These are phyloP conservation scores for Capronia americana DNA, from an alignment of 2,329 filamentous ascomycete species.

Conservation along the genomic window DNA sequence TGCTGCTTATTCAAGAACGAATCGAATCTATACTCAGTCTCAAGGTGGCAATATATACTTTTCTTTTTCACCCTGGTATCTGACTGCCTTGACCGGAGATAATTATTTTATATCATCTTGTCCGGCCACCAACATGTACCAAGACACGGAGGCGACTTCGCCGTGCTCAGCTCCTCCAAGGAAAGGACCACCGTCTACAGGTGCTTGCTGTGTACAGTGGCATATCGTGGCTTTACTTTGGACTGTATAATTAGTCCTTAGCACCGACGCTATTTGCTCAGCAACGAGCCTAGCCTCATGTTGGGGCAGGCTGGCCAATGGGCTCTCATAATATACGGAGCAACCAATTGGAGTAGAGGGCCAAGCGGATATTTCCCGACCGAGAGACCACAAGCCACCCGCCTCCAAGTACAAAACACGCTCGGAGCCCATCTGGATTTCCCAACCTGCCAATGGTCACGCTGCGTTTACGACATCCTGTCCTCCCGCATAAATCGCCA, in stretches of 20 bases:
- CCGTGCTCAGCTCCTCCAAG: neutral
- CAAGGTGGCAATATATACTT: neutral
- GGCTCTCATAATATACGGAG: neutral
- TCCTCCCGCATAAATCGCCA: neutral
- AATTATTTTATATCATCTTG: neutral
- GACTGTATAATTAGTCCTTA: neutral
- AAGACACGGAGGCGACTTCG: neutral
- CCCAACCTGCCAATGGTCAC: conserved; percentile 1
- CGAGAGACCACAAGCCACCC: neutral
- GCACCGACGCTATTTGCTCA: neutral
- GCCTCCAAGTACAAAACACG: neutral
- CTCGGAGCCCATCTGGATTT: neutral
- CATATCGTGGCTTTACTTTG: neutral
- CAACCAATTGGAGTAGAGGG: conserved; percentile 1
- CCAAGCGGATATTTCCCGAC: neutral
- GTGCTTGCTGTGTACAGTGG: neutral
- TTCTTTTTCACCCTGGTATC: neutral
- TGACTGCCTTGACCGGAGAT: neutral
- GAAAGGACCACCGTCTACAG: too few species aligned
- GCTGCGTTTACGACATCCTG: neutral
- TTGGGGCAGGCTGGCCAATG: neutral
- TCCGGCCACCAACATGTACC: neutral
- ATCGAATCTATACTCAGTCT: neutral
- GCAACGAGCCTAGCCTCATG: neutral
- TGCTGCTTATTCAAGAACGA: neutral